A percentile compares a stretch with the other conserved stretches of the same genome.
phyloP scores from a whole-genome alignment of 129 eudicot species.

The Ambrosia artemisiifolia region DNA sequence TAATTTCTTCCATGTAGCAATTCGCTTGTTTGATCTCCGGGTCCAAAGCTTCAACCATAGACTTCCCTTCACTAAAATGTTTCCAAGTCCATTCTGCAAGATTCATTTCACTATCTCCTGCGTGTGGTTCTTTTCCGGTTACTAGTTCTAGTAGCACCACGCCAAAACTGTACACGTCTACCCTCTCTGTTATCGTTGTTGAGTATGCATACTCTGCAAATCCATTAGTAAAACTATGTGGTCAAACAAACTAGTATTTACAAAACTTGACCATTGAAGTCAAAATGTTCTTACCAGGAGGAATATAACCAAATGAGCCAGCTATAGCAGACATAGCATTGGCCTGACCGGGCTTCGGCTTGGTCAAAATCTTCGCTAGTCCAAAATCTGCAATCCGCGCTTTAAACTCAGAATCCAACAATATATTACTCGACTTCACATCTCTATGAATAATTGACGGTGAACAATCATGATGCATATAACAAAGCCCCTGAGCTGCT shows the following conservation, averaged over 20 bases:
- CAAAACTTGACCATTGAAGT: constrained; percentile 1
- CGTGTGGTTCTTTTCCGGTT: constrained; percentile 75
- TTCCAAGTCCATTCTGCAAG: constrained; percentile 94
- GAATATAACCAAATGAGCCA: constrained; percentile 81
- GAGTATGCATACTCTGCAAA: constrained; percentile 78
- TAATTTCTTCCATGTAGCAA: constrained; percentile 53
- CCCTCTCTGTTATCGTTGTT: constrained; percentile 61
- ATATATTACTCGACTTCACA: constrained; percentile 75
- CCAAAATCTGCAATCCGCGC: constrained; percentile 81
- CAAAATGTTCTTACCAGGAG: constrained; percentile 64
- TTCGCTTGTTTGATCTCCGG: constrained; percentile 46
- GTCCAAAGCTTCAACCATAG: constrained; percentile 50
- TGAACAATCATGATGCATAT: constrained; percentile 77
- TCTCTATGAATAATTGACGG: constrained; percentile 74
- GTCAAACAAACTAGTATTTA: constrained; percentile 16
- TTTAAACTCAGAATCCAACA: constrained; percentile 63
- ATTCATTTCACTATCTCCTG: constrained; percentile 53
- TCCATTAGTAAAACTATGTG: background rate
- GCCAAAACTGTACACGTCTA: constrained; percentile 80
- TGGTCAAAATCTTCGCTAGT: constrained; percentile 56
- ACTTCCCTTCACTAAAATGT: constrained; percentile 50
- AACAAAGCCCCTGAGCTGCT: constrained; percentile 76
- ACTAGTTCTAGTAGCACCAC: constrained; percentile 81
- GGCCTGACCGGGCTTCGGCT: constrained; percentile 50
- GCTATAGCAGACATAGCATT: constrained; percentile 70